A percentile compares a stretch with the other conserved stretches of the same genome.
phyloP scores from a whole-genome alignment of 2,329 filamentous ascomycete species.

The Waltergamsia citrina region DNA sequence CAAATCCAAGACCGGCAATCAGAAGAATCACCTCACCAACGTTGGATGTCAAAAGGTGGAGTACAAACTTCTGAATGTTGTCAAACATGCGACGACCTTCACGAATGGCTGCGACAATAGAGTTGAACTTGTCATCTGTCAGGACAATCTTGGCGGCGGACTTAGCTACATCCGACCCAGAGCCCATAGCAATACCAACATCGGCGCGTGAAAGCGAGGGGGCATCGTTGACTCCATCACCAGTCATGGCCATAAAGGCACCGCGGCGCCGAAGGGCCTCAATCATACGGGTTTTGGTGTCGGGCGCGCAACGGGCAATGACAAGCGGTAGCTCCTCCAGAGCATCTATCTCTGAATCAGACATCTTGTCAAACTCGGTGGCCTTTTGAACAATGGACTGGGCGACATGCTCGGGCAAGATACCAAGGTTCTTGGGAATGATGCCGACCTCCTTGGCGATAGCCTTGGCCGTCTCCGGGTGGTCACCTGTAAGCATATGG shows the following conservation, averaged over 20 bases:
- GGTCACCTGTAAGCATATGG: conserved; percentile 80
- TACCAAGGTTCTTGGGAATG: conserved; percentile 51
- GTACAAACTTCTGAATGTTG: conserved; percentile 70
- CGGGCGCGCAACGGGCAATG: conserved; percentile 59
- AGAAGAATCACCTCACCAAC: conserved; percentile 76
- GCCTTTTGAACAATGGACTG: conserved; percentile 65
- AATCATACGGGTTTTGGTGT: conserved; percentile 68
- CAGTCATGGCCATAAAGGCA: conserved; percentile 62
- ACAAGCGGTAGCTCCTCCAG: conserved; percentile 57
- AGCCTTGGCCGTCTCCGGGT: conserved; percentile 67
- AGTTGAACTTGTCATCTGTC: conserved; percentile 65
- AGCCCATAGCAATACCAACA: conserved; percentile 64
- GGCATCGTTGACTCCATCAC: conserved; percentile 63
- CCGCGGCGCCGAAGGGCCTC: conserved; percentile 58
- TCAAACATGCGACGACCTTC: conserved; percentile 64
- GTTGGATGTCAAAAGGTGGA: conserved; percentile 72
- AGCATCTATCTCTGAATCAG: conserved; percentile 52
- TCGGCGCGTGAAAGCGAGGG: conserved; percentile 59
- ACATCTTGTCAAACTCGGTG: conserved; percentile 64
- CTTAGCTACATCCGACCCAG: conserved; percentile 62
- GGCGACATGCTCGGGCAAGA: conserved; percentile 53
- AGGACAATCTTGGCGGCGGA: conserved; percentile 59
- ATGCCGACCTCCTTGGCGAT: conserved; percentile 76
- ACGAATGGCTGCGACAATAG: conserved; percentile 61
- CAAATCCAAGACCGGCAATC: conserved; percentile 73